phyloP scores from a whole-genome alignment of 768 basidiomycete species.

The Mycena pura region DNA sequence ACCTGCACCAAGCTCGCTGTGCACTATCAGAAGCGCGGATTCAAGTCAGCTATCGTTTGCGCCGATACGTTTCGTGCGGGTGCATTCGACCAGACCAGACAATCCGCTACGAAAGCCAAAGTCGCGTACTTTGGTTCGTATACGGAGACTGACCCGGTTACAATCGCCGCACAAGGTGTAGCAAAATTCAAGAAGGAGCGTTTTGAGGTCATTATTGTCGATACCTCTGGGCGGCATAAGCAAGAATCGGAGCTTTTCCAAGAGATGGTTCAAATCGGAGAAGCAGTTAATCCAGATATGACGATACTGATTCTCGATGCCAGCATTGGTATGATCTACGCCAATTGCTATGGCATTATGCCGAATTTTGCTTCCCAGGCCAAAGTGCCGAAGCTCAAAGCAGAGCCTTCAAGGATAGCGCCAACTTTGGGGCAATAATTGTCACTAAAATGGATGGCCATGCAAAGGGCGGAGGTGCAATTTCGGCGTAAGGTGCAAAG shows the following conservation, averaged over 20 bases:
- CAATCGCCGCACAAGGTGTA: conserved; percentile 93
- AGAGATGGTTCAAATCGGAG: conserved; percentile 97
- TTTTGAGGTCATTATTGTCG: conserved; percentile 98
- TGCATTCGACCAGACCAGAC: conserved; percentile 98
- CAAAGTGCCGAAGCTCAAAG: conserved; percentile 98
- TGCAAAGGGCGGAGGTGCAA: conserved; percentile 98
- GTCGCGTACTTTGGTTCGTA: conserved; percentile 99
- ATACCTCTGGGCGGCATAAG: conserved; percentile 96
- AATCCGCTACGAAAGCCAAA: conserved; percentile 98
- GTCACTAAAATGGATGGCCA: conserved; percentile 99
- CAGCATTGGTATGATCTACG: conserved; percentile 76
- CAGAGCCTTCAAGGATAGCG: conserved; percentile 96
- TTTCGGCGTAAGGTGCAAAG: conserved; percentile 85
- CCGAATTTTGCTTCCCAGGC: conserved; percentile 53
- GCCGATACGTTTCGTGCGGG: conserved; percentile 99
- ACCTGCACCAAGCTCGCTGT: conserved; percentile 99
- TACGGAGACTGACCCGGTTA: conserved; percentile 97
- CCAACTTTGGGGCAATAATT: conserved; percentile 97
- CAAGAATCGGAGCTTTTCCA: conserved; percentile 96
- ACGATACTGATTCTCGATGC: conserved; percentile 95
- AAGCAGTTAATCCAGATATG: conserved; percentile 95
- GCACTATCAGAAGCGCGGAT: conserved; percentile 95
- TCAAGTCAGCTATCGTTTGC: conserved; percentile 97
- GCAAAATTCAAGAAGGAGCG: conserved; percentile 97
- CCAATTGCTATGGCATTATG: neutral